Percentiles rank a stretch among this genome's conserved stretches.
Evolutionary conservation across 78 protist species (phyloP).

Genomic region (Tieghemostelium lacteum): DNA sequence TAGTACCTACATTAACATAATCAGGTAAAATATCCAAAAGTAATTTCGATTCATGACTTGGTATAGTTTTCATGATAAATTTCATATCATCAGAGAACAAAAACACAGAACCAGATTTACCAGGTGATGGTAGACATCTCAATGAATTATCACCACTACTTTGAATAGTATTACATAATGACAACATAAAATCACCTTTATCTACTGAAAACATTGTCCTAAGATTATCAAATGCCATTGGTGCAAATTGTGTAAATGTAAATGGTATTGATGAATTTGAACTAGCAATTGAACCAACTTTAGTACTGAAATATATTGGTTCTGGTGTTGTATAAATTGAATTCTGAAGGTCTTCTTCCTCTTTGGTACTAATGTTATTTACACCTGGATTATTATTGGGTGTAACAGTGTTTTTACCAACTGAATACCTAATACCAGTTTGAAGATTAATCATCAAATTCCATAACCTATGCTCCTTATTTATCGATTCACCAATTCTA

Average conservation of each 20-base stretch:
- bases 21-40: constrained; percentile 85
- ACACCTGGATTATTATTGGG: neutral
- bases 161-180: constrained; percentile 9
- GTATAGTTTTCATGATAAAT: constrained; percentile 94
- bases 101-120: constrained; percentile 91
- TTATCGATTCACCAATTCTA: neutral
- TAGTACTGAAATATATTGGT: neutral
- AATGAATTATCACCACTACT: constrained; percentile 10
- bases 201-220: constrained; percentile 57
- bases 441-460: constrained; percentile 12
- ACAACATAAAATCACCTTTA: neutral
- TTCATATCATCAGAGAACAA: constrained; percentile 84
- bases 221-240: constrained; percentile 76
- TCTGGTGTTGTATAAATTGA: neutral
- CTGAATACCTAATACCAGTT: constrained; percentile 3
- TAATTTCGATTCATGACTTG: constrained; percentile 87
- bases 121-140: constrained; percentile 88
- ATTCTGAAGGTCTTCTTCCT: too few species aligned
- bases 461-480: neutral
- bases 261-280: constrained; percentile 50
- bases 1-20: constrained; percentile 41
- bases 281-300: neutral
- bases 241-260: constrained; percentile 80
- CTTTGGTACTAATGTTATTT: neutral
- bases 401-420: neutral